phyloP scores from a whole-genome alignment of 2,329 filamentous ascomycete genomes.

The Nigrospora oryzae region DNA sequence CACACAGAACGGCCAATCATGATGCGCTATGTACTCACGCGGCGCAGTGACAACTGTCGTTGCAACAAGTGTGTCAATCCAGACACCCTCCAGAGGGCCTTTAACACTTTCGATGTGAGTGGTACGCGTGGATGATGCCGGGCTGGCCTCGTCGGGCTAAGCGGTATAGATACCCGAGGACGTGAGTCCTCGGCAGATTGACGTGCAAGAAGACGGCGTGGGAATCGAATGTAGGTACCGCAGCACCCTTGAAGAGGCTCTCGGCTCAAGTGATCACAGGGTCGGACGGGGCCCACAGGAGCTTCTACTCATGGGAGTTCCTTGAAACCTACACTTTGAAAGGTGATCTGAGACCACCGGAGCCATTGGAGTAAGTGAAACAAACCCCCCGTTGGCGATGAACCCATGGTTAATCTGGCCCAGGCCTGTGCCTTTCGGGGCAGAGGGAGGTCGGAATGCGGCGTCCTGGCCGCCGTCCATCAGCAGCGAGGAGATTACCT shows the following conservation, averaged over 20 bases:
- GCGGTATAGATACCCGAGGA: conserved; percentile 33
- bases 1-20: neutral
- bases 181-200: conserved; percentile 25
- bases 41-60: conserved; percentile 60
- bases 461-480: conserved; percentile 45
- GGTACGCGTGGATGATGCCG: neutral
- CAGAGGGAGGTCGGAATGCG: conserved; percentile 23
- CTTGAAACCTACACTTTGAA: conserved; percentile 35
- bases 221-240: conserved; percentile 37
- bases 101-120: conserved; percentile 54
- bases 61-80: conserved; percentile 59
- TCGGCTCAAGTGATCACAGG: conserved; percentile 32
- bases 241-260: conserved; percentile 1
- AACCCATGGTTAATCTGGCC: neutral
- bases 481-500: conserved; percentile 52
- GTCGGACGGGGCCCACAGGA: conserved; percentile 59
- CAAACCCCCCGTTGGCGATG: neutral
- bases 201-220: conserved; percentile 26
- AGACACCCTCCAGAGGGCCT: conserved; percentile 59
- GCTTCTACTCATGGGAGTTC: conserved; percentile 59
- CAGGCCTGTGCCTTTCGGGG: conserved; percentile 15
- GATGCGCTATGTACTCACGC: conserved; percentile 7
- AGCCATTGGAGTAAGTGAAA: conserved; percentile 22
- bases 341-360: conserved; percentile 20
- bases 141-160: neutral